Evolutionary conservation across 2,329 filamentous ascomycete species (phyloP), one percentile per base, ranked within the genome.

Genomic region (Ceratocystis cubensis): DNA sequence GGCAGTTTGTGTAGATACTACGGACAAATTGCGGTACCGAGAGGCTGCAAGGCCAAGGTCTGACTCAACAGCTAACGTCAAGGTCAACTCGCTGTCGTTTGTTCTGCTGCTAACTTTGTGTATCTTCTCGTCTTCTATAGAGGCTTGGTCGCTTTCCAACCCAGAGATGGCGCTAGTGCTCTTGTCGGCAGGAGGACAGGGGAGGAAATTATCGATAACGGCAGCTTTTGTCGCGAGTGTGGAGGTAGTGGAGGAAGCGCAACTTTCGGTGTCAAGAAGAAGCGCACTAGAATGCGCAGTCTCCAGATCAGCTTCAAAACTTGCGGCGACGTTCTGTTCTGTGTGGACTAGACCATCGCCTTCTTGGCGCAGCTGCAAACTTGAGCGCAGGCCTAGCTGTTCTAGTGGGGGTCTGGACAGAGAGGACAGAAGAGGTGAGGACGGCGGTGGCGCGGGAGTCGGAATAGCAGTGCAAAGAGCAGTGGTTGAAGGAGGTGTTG

Each of bases 21-120:
- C 56, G 2, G 56, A 59, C 56, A 59, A 5, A n/a, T 37, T 33
- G 13, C 28, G 30, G 17, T 20, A 10, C 10, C 56, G 56, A 8
- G 56, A 59, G 8, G 56, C 28, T 59, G 30, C 44, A 28, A 66
- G 44, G 33, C n/a, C 56, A 66, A 62, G 53, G 37, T 63, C 56
- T 22, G 61, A 50, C 41, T 61, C 53, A 8, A 50, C 61, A 33
- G 22, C 28, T 15, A 37, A 53, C 28, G 48, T 48, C 30, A 45
- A 37, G 13, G 33, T 41, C 33, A 59, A 30, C 37, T 28, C 7
- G 3, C 30, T 59, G 17, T 59, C 30, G 56, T 59, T 37, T 15
- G 1, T n/a, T 8, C 56, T 37, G 56, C 30, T n/a, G 17, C 56
- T 1, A 3, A 4, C 15, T n/a, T 15, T 41, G 37, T 8, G 28